phyloP scores from a whole-genome alignment of 257 asterid genomes.

The Ocimum tenuiflorum region DNA sequence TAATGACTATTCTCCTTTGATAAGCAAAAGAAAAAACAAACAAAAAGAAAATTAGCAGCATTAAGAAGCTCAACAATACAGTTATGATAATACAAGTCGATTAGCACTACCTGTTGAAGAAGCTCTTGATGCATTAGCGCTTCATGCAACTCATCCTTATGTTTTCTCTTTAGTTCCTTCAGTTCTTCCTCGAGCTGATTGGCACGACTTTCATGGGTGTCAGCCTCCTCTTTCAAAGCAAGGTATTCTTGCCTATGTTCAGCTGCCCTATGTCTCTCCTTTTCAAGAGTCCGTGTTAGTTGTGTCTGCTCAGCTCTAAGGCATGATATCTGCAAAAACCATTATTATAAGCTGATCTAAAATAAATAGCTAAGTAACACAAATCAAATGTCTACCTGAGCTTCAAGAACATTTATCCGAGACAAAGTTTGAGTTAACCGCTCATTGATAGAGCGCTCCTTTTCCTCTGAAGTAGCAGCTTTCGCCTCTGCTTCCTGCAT shows the following conservation, averaged over 20 bases:
- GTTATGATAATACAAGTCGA: neutral
- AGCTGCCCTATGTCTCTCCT: slow-evolving; percentile 87
- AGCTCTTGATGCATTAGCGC: slow-evolving; percentile 72
- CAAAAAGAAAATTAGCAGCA: neutral
- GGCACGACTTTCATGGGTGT: slow-evolving; percentile 76
- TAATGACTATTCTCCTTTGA: too few species aligned
- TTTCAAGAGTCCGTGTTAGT: slow-evolving; percentile 74
- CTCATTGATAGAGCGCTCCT: slow-evolving; percentile 84
- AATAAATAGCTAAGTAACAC: slow-evolving; percentile 3
- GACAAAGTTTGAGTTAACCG: slow-evolving; percentile 93
- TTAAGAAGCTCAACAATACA: neutral
- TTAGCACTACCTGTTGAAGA: slow-evolving; percentile 72
- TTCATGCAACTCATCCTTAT: slow-evolving; percentile 87
- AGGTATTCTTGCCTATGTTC: slow-evolving; percentile 90
- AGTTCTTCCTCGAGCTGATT: slow-evolving; percentile 72
- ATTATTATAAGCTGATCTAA: slow-evolving; percentile 30
- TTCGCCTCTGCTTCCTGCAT: slow-evolving; percentile 91
- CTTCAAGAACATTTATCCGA: slow-evolving; percentile 96
- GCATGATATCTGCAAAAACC: slow-evolving; percentile 74
- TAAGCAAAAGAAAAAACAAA: too few species aligned
- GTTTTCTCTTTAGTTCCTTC: slow-evolving; percentile 71
- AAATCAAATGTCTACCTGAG: slow-evolving; percentile 54
- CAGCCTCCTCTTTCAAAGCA: slow-evolving; percentile 93
- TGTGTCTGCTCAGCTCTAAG: slow-evolving; percentile 99
- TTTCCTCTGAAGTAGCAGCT: slow-evolving; percentile 93